Evolutionary conservation across 768 basidiomycete genomes (phyloP).

Genomic region (Lactifluus volemus): DNA sequence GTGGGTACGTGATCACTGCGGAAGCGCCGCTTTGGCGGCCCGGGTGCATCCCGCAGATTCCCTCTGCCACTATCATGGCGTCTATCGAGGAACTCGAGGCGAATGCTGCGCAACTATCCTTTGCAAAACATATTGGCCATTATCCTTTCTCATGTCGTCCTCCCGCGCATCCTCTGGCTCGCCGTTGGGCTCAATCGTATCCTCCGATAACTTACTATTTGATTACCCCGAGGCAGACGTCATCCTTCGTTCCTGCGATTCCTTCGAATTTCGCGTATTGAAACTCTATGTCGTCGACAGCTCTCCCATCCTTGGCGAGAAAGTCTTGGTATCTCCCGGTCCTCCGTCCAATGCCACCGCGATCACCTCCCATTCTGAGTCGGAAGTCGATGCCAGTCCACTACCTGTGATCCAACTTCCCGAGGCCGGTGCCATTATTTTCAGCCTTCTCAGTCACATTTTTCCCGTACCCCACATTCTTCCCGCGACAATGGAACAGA

Average conservation of each 20-base stretch:
- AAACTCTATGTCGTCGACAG: conserved; percentile 35
- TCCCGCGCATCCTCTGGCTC: background rate
- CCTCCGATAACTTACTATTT: conserved; percentile 25
- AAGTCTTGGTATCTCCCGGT: conserved; percentile 15
- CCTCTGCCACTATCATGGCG: too few relatives aligned
- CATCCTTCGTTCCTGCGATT: conserved; percentile 36
- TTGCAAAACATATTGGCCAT: too few relatives aligned
- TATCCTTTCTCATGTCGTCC: background rate
- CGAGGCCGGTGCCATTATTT: background rate
- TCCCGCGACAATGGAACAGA: background rate
- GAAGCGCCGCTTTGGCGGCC: too few relatives aligned
- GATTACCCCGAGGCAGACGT: conserved; percentile 35
- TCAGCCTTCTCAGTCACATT: conserved; percentile 3
- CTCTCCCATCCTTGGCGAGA: conserved; percentile 30
- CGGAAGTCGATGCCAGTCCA: too few relatives aligned
- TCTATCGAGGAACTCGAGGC: too few relatives aligned
- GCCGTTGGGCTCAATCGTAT: background rate
- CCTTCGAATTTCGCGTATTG: conserved; percentile 36
- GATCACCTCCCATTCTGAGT: too few relatives aligned
- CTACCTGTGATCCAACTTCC: background rate
- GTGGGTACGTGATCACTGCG: too few relatives aligned
- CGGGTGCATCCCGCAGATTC: too few relatives aligned
- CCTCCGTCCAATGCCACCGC: background rate
- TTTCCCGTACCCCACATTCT: background rate
- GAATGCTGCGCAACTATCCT: too few relatives aligned